Evolutionary conservation across 139 green algal genomes (phyloP), one percentile per base, ranked within the genome.

Genomic region (Trebouxia sp.): DNA sequence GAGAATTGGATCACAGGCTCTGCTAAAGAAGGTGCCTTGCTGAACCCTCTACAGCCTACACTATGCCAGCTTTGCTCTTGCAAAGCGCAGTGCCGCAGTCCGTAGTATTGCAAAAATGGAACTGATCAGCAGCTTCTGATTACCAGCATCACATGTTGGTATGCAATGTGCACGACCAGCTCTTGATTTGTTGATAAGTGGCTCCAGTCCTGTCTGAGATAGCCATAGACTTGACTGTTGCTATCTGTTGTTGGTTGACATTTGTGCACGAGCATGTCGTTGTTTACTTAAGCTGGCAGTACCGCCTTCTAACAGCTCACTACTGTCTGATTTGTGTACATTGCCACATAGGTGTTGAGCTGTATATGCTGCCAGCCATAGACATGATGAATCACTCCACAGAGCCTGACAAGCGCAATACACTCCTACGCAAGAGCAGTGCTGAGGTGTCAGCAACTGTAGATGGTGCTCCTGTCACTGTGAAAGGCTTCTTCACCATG

Each of bases 361-460:
- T 95, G 78, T 93, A 88, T 76, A 78, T 93, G 28, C 78, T 95
- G 6, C 87, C 89, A 0, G 89, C 65, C 45, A 93, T 95, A 1
- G 91, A 95, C 84, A 92, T 94, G 91, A 79, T 93, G 38, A 95
- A 95, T 80, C 91, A 95, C 81, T 75, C 78, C 28, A 86, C 78
- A 8, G 32, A 86, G 28, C 75, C 85, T 3, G 56, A 28, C 0
- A 62, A 39, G 20, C 80, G 88, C 26, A 91, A 90, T 78, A 88
- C 86, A 14, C 74, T 32, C 26, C 83, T 95, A 50, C 75, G 75
- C 14, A 75, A 87, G 83, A 81, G 87, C 55, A 35, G 53, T 53
- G 75, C 35, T 69, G 75, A 22, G 47, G 26, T 83, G 55, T 85
- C 75, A 14, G 78, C 88, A 2, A 83, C 58, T 30, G 76, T 84